phyloP scores from a whole-genome alignment of 768 basidiomycete species.

The Tephrocybe sp. region DNA sequence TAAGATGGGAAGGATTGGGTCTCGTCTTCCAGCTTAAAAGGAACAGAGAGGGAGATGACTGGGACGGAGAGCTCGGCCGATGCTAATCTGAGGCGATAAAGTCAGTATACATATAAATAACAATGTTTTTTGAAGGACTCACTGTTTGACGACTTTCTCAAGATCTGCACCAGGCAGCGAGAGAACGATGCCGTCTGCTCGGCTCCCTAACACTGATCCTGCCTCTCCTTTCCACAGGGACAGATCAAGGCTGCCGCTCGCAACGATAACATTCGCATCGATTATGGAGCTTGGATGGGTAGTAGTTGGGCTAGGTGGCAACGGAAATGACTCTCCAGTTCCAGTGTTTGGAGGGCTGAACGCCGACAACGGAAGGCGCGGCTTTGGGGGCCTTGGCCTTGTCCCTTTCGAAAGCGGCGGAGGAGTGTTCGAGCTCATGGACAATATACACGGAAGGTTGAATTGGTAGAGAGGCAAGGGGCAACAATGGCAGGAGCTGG shows the following conservation, averaged over 20 bases:
- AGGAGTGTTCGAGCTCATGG: constrained; percentile 16
- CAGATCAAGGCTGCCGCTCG: constrained; percentile 38
- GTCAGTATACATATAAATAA: background rate
- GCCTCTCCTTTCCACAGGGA: constrained; percentile 54
- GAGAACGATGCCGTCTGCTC: constrained; percentile 58
- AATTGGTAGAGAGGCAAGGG: background rate
- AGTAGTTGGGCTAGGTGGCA: constrained; percentile 67
- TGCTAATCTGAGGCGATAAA: constrained; percentile 7
- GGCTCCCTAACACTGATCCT: constrained; percentile 42
- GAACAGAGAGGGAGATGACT: constrained; percentile 58
- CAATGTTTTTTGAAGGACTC: constrained; percentile 24
- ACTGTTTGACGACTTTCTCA: constrained; percentile 47
- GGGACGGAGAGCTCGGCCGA: constrained; percentile 21
- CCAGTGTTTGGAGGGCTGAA: constrained; percentile 74
- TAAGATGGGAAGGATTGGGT: constrained; percentile 38
- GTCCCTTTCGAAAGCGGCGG: constrained; percentile 42
- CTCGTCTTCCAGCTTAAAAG: constrained; percentile 57
- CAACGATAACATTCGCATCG: constrained; percentile 64
- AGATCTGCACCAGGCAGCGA: constrained; percentile 44
- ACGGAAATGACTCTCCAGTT: constrained; percentile 63
- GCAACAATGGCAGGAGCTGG: background rate
- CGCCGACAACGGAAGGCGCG: constrained; percentile 72
- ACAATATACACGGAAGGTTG: background rate
- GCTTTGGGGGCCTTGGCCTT: constrained; percentile 56
- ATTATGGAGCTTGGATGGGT: constrained; percentile 63